Conservation (phyloP, 331 rosid genomes). For the Pyrus hybrid region DNA sequence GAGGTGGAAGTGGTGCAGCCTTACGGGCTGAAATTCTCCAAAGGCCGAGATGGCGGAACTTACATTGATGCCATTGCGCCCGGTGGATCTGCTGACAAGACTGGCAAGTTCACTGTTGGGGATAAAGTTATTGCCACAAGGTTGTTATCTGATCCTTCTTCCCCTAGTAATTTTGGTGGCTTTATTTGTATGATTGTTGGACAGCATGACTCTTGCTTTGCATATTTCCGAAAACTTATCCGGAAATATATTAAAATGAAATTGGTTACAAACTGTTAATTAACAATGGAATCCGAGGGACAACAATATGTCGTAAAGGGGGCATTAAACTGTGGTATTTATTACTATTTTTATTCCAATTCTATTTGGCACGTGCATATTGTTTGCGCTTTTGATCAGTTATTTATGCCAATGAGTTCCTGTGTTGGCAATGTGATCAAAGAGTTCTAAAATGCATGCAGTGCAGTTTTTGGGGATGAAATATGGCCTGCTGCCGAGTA, state of each 20-base stretch:
- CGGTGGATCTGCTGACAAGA: constrained; percentile 81
- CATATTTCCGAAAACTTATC: background rate
- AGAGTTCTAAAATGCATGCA: constrained; percentile 33
- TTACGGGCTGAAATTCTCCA: constrained; percentile 67
- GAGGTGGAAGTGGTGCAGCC: constrained; percentile 85
- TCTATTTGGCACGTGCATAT: background rate
- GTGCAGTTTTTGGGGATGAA: constrained; percentile 98
- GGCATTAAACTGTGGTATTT: background rate
- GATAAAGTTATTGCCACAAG: constrained; percentile 95
- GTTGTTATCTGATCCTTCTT: constrained; percentile 15
- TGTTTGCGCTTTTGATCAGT: background rate
- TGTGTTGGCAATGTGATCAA: constrained; percentile 22
- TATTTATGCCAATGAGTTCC: background rate
- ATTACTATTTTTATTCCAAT: background rate
- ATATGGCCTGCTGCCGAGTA: constrained; percentile 99
- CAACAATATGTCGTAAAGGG: too few relatives aligned
- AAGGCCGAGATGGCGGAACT: constrained; percentile 90
- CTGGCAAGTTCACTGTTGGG: constrained; percentile 72
- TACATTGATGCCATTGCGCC: constrained; percentile 94
- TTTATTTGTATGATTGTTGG: background rate
- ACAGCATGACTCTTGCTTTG: background rate
- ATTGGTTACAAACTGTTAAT: background rate
- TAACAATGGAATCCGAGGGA: background rate
- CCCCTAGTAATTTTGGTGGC: background rate
- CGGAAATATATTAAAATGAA: background rate